Evolutionary conservation across 371 early-diverging fungal genomes (phyloP), one percentile per base, ranked within the genome.

Genomic region (Circinella minor): DNA sequence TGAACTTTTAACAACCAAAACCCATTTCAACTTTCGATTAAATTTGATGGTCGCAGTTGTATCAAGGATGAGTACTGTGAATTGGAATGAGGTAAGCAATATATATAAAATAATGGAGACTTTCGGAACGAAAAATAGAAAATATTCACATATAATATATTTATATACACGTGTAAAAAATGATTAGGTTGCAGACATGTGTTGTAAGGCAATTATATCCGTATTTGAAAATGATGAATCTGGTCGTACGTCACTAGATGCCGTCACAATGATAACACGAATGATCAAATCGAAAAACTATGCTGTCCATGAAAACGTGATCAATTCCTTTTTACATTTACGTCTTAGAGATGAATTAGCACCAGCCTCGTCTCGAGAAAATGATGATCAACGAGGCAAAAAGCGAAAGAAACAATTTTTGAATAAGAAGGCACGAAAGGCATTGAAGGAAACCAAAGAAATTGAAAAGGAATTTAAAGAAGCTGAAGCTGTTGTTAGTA

Each of bases 1-100:
- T 61, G 88, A 87, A 67, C 87, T 98, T 4, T 79, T 96, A 68
- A 89, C 87, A 4, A 82, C 88, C 15, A 90, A 91, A 46, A 88
- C 96, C 5, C 96, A 97, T 78, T 98, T 98, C 82, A 98, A 98
- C 82, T 97, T 94, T 75, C 90, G 96, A 66, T 71, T 90, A 39
- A 94, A 98, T 69, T 72, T 98, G 57, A 87, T 98, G 87, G 92
- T 91, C 4, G 87, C 92, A 6, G 77, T 97, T 43, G 90, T 95
- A 4, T 77, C 86, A 17, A 85, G 90, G 62, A 91, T 95, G 88
- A 89, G 89, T 71, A 76, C 77, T 46, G 62, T 81, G 34, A 68
- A 79, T 20, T 88, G 84, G 78, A 83, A 85, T 39, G 81, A 88
- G 72, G 84, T 81, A 71, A 67, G 60, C 17, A 27, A 27, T 2